Base-by-base conservation (phyloP, 2,329 filamentous ascomycete genomes). In the Aspergillus cejpii region DNA sequence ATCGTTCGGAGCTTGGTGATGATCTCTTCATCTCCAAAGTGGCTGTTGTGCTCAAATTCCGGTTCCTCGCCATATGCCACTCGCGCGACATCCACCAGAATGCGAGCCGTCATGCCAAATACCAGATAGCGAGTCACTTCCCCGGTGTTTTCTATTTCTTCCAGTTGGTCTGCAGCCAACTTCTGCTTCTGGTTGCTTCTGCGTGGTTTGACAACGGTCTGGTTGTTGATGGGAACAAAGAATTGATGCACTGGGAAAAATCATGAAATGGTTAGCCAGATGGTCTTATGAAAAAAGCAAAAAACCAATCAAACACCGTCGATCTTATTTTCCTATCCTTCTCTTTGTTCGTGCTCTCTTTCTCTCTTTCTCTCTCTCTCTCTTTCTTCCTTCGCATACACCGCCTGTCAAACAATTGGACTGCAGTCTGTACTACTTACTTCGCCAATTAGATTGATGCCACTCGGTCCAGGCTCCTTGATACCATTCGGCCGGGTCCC, bases 91-190 rank as follows among this genome's bases (percentile, higher is more conserved):
- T 97, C 91, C 4, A 96, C 87, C 43, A 96, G 65, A 43, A 97
- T 91, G 41, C 88, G 75, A 2, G 88, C 91, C 42, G 91, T 97
- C 87, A 97, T 91, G 12, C 91, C 91, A 78, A 90, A 96, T 3
- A 97, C 89, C 55, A 85, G 82, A 68, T 92, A 95, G 28, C 85
- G 74, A 33, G 70, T 70, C 36, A 75, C 53, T 7, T 64, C 59
- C 2, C 72, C 72, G 3, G 67, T 61, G 8, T 67, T 64, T 48
- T 75, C 69, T 49, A 71, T 72, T 51, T 76, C 71, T 45, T 78
- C 71, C 12, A 76, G 56, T 21, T 61, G 45, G 24, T 56, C 59
- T 26, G 64, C 61, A 6, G 63, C 61, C 20, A 48, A 46, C 42
- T 71, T 69, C 61, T 79, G 67, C 31, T 62, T 68, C 45, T 67